phyloP scores from a whole-genome alignment of 164 flowering plant species.

The Liriodendron chinense region DNA sequence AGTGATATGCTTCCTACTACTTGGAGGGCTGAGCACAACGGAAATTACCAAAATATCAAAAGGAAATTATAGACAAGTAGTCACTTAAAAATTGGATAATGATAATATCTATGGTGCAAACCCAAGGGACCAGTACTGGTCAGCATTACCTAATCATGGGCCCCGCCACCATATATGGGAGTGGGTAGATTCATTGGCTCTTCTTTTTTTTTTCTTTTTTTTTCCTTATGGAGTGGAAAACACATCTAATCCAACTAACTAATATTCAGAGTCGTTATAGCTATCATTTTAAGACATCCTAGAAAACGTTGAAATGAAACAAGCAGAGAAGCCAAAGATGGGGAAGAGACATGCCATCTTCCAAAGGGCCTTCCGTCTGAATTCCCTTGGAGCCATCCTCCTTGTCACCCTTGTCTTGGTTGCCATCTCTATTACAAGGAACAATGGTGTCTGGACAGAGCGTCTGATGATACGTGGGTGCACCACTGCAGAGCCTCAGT shows the following conservation, averaged over 20 bases:
- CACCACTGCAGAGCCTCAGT: neutral
- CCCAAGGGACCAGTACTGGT: too few relatives aligned
- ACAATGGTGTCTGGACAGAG: constrained; percentile 13
- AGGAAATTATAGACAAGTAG: neutral
- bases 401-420: constrained; percentile 28
- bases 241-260: neutral
- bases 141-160: neutral
- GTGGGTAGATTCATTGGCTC: neutral
- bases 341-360: neutral
- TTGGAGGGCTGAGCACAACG: too few relatives aligned
- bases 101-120: too few relatives aligned
- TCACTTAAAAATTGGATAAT: too few relatives aligned
- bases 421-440: constrained; percentile 35
- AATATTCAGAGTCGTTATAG: neutral
- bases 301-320: neutral
- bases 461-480: neutral
- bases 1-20: too few relatives aligned
- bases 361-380: constrained; percentile 2
- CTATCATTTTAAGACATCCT: neutral
- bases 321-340: neutral
- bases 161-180: neutral
- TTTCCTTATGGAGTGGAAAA: neutral
- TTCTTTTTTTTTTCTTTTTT: too few relatives aligned
- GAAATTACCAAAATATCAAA: neutral
- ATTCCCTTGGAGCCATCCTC: constrained; percentile 36